Percentiles rank a stretch among this genome's conserved stretches.
Evolutionary conservation across 192 early-diverging fungal genomes (phyloP).

Genomic region (Dimargaris cristalligena): DNA sequence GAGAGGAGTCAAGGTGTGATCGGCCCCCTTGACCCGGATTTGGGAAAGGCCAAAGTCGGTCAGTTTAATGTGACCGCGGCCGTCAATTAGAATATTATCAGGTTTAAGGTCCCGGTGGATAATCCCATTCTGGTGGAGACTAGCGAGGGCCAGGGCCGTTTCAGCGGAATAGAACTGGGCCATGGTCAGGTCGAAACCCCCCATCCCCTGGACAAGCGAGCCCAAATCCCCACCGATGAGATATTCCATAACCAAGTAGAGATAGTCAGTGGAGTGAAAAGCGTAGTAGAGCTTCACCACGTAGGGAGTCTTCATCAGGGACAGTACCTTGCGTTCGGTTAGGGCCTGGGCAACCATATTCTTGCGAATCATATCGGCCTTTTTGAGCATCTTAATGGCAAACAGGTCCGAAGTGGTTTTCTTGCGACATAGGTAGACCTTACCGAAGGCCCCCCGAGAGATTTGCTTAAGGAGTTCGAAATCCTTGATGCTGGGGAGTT

Average conservation of each 20-base stretch:
- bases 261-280: constrained; percentile 71
- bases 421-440: constrained; percentile 75
- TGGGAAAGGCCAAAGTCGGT: constrained; percentile 91
- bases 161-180: constrained; percentile 83
- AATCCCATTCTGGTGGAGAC: constrained; percentile 79
- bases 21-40: constrained; percentile 37
- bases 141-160: constrained; percentile 75
- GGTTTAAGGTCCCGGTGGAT: constrained; percentile 72
- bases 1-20: not conserved
- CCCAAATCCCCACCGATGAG: constrained; percentile 76
- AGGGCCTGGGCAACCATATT: constrained; percentile 89
- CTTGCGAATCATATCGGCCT: constrained; percentile 85
- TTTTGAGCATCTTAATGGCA: constrained; percentile 85
- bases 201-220: constrained; percentile 52
- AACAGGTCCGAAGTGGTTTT: constrained; percentile 73
- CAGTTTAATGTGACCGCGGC: constrained; percentile 81
- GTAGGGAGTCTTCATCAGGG: constrained; percentile 61
- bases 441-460: constrained; percentile 86
- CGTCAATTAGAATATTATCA: constrained; percentile 71
- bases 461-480: constrained; percentile 93
- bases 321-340: constrained; percentile 72
- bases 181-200: constrained; percentile 61
- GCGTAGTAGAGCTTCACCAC: constrained; percentile 89
- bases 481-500: constrained; percentile 71
- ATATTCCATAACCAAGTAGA: constrained; percentile 87